Evolutionary conservation across 352 stramenopile species (phyloP), one percentile per base, ranked within the genome.

Genomic region (Phytophthora citricola): DNA sequence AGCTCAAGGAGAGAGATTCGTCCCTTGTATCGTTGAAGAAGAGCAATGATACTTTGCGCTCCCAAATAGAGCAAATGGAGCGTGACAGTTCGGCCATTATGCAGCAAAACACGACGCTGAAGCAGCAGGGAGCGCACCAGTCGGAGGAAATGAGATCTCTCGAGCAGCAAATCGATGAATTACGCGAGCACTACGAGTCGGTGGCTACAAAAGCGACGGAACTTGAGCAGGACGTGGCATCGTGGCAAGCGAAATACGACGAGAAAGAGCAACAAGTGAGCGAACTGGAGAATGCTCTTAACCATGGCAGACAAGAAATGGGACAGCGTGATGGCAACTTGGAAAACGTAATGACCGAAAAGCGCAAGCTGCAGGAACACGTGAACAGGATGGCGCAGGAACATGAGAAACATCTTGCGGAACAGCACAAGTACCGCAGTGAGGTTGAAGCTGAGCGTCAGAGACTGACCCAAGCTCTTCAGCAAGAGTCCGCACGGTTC

Each of bases 321-420:
- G 60, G 67, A 45, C 51, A 73, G 32, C 63, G 50, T 4, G 58
- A 82, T 17, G 54, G 47, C 9, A 68, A 71, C 31, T 36, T 87
- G 31, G 79, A 83, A 27, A 62, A 76, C 7, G 31, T 89, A 3
- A 53, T 80, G 44, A 61, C 54, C n/a, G 73, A 90, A 39, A 73
- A 79, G 17, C 63, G 74, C 7, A 81, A 85, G 27, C 45, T 82
- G 31, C 73, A 87, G 31, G 76, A 75, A 0, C 74, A 89, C 1
- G 63, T 80, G 20, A 69, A 81, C n/a, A 68, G 65, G 10, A 71
- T 73, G 27, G 63, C 62, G 7, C 53, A 76, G 4, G 75, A 89
- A 29, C 76, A 90, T 44, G 83, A 91, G 53, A 72, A 86, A 4
- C 69, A 87, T 44, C 49, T 91, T 4, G 56, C 73, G 20, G 51